Evolutionary conservation across 2,329 filamentous ascomycete species (phyloP).

Genomic region (Raffaelea deltoideospora): DNA sequence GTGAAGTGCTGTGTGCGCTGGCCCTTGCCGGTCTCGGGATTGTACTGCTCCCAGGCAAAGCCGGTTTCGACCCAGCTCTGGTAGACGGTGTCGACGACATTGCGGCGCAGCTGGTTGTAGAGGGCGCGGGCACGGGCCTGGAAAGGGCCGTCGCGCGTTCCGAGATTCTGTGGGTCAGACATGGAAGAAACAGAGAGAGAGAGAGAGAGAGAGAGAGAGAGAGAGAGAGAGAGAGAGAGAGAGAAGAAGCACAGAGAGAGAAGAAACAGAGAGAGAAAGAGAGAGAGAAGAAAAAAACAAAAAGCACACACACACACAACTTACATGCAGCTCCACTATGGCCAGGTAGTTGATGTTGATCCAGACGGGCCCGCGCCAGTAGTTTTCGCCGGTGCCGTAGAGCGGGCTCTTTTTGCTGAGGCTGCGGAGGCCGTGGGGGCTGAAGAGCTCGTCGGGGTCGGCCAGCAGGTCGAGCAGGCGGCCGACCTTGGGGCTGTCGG

Average conservation of each 20-base stretch:
- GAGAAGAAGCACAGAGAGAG: neutral
- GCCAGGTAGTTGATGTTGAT: conserved; percentile 92
- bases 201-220: conserved; percentile 1
- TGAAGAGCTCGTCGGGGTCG: conserved; percentile 81
- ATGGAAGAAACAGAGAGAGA: conserved; percentile 1
- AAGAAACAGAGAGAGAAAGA: neutral
- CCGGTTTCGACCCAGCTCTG: conserved; percentile 79
- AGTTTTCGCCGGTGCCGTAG: conserved; percentile 88
- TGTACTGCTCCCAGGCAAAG: conserved; percentile 98
- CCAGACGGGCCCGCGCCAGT: conserved; percentile 92
- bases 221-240: conserved; percentile 1
- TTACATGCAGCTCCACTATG: conserved; percentile 60
- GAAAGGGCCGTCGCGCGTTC: conserved; percentile 51
- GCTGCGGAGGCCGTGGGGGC: conserved; percentile 73
- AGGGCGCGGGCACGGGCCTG: conserved; percentile 52
- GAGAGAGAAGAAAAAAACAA: neutral
- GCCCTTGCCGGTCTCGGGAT: conserved; percentile 81
- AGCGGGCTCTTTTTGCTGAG: conserved; percentile 69
- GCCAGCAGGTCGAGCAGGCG: conserved; percentile 62
- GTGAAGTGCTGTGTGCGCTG: conserved; percentile 97
- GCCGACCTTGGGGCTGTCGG: conserved; percentile 60
- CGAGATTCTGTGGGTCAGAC: conserved; percentile 38
- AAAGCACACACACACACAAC: conserved; percentile 17
- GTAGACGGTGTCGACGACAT: conserved; percentile 80
- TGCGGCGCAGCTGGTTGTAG: conserved; percentile 64